Base-by-base conservation (phyloP, 257 asterid species). In the Solanum phureja region DNA sequence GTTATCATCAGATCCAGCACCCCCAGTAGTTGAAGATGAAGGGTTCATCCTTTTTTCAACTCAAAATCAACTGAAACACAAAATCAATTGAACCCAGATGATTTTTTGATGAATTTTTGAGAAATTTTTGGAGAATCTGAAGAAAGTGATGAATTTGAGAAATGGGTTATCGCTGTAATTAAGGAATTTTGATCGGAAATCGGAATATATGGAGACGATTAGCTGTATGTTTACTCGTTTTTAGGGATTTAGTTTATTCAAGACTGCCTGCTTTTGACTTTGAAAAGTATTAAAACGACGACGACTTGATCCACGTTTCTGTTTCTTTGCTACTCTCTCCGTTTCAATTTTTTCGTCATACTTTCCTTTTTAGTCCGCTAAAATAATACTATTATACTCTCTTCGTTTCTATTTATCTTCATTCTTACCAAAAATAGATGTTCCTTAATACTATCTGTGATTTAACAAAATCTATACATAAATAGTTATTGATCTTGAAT, bases 11-110 rank as follows among this genome's bases (percentile, higher is more conserved):
- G 98, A 94, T 82, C 86, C 86, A 29, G n/a, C 1, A 31, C 13
- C 69, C 89, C 98, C 98, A 86, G 96, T 92, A 86, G 27, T 11
- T 37, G 99, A 94, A 5, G 98, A 92, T 34, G 98, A 94, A 71
- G 86, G 13, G 16, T 82, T 82, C 69, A 82, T 21, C 64, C 29
- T 49, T 29, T 44, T 8, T 33, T 16, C 79, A 3, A 8, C 16
- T 8, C 2, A 44, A 81, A 5, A 46, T 5, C 7, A 4, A n/a
- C 7, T 40, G 0, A 19, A 24, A 23, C 35, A 42, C 84, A 33
- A 42, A 77, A 24, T 18, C 58, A 44, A 27, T 29, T 82, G 19
- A 49, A 31, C 8, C 64, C 7, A 14, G 37, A 44, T n/a, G 3
- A 2, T 0, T 14, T 24, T 46, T 11, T 5, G 18, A 44, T 21